Evolutionary conservation across 1,284 basidiomycete species (phyloP).

Genomic region (Rhizoctonia solani): DNA sequence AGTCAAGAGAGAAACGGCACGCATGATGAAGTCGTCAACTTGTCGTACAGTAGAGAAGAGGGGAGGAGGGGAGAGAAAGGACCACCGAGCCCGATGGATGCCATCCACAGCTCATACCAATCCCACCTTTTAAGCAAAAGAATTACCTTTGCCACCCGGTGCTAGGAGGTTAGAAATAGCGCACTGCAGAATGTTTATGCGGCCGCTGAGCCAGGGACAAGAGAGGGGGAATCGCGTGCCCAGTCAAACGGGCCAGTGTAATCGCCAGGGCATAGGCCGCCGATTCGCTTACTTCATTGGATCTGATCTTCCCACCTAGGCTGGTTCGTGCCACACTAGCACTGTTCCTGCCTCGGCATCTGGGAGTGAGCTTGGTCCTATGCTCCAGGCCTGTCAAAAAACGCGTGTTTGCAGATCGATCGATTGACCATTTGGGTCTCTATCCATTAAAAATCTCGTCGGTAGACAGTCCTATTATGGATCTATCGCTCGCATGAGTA

Average conservation of each 20-base stretch:
- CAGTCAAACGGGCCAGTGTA: neutral
- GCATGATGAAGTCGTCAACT: neutral
- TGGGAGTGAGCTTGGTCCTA: no score
- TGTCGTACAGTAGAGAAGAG: neutral
- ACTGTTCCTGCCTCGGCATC: neutral
- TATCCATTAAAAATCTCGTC: no score
- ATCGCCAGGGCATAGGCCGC: neutral
- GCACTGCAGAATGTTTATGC: neutral
- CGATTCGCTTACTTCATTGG: neutral
- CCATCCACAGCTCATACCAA: no score
- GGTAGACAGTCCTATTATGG: no score
- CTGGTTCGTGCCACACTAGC: neutral
- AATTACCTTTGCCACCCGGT: conserved; percentile 1
- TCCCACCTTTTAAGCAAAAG: conserved; percentile 11
- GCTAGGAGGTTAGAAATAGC: neutral
- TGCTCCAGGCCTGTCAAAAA: no score
- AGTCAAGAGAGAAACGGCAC: neutral
- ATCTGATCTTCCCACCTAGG: neutral
- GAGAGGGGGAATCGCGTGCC: no score
- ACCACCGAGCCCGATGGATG: no score
- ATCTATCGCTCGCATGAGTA: no score
- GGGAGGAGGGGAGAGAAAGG: neutral
- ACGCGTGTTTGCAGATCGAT: no score
- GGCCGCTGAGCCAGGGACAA: neutral
- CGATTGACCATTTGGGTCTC: no score